Evolutionary conservation across 169 alveolate genomes (phyloP), one percentile per base, ranked within the genome.

Genomic region (Cryptosporidium sp.): DNA sequence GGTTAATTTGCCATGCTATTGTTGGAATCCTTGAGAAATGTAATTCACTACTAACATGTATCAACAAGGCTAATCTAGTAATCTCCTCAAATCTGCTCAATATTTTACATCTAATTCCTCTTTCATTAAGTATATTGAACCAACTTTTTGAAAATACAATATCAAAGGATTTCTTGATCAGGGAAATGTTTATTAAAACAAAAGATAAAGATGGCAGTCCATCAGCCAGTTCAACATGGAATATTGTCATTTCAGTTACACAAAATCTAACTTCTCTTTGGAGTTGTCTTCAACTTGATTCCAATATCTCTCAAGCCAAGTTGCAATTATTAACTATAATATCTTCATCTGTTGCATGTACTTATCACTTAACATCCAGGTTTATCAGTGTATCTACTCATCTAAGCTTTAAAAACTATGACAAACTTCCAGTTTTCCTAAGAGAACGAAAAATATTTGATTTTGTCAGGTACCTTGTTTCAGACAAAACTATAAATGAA

Each of bases 341-440:
- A 21, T 23, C 68, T 5, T 80, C 89, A 9, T 60, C 80, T 44
- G 44, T 80, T 31, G 35, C 80, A 42, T 80, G 80, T 42, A 42
- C 62, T 0, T 80, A 80, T 56, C 73, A 65, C 53, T 21, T 80
- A 29, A 80, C 65, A 26, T 80, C 89, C 52, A 60, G 89, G 37
- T 61, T 80, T 44, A 80, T 80, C 6, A 53, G 51, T 8, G 39
- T 80, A 39, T 26, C 73, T 29, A 80, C 89, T 6, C 8, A 65
- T 44, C 21, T 42, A 56, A 65, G 80, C 35, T 65, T 67, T 23
- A 35, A 44, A 33, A 42, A 80, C 67, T 62, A 69, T 31, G 68
- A 60, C 37, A 67, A 80, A 26, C 75, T 80, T 33, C 89, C 89
- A 44, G 8, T 62, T 21, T 61, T 80, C 37, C 9, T 80, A 37